phyloP scores from a whole-genome alignment of 306 rosid genomes.

The Cucumis melo region DNA sequence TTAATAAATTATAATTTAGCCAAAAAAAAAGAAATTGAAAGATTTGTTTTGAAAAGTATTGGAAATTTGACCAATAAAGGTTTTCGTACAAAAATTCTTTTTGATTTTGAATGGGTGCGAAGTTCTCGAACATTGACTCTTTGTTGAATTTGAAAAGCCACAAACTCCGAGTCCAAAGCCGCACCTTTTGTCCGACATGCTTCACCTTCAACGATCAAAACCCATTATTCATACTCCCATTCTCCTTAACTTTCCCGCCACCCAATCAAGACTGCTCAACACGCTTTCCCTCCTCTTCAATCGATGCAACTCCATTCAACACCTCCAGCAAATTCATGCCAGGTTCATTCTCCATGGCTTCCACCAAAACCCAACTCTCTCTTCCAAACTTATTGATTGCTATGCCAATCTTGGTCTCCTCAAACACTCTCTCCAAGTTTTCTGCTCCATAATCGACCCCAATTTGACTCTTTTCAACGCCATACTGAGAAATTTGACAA shows the following conservation, averaged over 20 bases:
- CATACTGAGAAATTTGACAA: slow-evolving; percentile 22
- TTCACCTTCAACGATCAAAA: slow-evolving; percentile 11
- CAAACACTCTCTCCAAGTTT: slow-evolving; percentile 27
- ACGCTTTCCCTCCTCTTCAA: slow-evolving; percentile 31
- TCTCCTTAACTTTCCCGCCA: slow-evolving; percentile 10
- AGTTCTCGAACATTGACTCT: background rate
- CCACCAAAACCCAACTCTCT: slow-evolving; percentile 47
- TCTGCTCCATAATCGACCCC: slow-evolving; percentile 22
- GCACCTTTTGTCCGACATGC: slow-evolving; percentile 11
- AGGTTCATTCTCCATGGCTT: slow-evolving; percentile 61
- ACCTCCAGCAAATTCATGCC: slow-evolving; percentile 50
- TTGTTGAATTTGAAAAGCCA: background rate
- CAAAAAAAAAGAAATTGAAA: too few species aligned
- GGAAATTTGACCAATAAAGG: too few species aligned
- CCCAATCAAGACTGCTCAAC: slow-evolving; percentile 28
- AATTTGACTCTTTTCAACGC: slow-evolving; percentile 28
- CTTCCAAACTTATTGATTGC: slow-evolving; percentile 39
- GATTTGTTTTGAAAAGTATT: too few species aligned
- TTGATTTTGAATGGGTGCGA: background rate
- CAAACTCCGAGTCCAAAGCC: background rate
- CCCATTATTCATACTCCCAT: slow-evolving; percentile 6
- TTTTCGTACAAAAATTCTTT: background rate
- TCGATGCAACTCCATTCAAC: slow-evolving; percentile 45
- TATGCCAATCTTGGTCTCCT: slow-evolving; percentile 46
- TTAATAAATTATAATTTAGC: too few species aligned